Evolutionary conservation across 2,329 filamentous ascomycete species (phyloP), one percentile per base, ranked within the genome.

Genomic region (Neofusicoccum laricinum): DNA sequence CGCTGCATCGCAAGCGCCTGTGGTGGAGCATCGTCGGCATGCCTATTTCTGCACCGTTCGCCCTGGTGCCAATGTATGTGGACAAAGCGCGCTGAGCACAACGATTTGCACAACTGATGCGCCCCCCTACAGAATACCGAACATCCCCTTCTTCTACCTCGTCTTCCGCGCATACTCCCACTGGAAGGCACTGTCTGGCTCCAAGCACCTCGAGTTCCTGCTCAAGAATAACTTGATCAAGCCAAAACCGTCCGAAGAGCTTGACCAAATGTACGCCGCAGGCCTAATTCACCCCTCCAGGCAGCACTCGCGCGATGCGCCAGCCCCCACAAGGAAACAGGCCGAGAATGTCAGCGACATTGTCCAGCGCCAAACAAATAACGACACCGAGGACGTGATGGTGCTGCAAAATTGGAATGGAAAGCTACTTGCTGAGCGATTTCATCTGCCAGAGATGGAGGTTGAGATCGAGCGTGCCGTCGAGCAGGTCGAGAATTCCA

Each of bases 121-220:
- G 30, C 46, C 50, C 21, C 12, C 58, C 12, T 62, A 11, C 69
- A 96, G 92, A 67, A 85, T 97, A 67, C 93, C 94, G 40, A 97
- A 99, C 75, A 82, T 99, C 12, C 95, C 95, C 17, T 98, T 98
- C 82, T 98, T 98, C 82, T 99, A 98, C 77, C 85, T 98, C 45
- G 87, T 86, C 17, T 99, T 96, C 80, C 86, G 95, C 68, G 90
- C 92, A 30, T 98, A 73, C 65, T 77, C 75, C 46, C 76, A 78
- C 65, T 73, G 68, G 74, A 72, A 74, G 68, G 95, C 95, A 61
- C 81, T 96, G 62, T 86, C 87, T 41, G 95, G 95, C 63, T 93
- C 92, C 19, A 90, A 88, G 71, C 91, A 98, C 75, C 80, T 98
- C 38, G 86, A 94, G 69, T 95, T 92, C 76, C 85, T 99, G 12